Conservation (phyloP, 106 monocot species). For the Dioscorea zingiberensis region DNA sequence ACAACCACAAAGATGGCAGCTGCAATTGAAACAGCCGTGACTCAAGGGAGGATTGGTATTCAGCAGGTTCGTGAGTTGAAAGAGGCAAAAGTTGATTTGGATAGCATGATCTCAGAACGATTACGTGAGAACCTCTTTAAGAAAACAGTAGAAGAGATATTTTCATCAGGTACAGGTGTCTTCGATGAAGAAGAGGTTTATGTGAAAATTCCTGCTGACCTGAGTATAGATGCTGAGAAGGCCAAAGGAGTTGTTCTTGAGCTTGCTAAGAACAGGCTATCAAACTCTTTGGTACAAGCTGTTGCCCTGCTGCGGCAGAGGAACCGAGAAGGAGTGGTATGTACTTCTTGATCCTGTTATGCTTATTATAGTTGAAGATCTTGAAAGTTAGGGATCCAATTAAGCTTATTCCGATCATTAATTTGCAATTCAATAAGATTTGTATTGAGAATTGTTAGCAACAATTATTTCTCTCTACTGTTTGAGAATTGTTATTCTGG, state of each 20-base stretch:
- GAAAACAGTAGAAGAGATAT: constrained; percentile 87
- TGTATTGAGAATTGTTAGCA: too few relatives aligned
- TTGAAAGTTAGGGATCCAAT: not conserved
- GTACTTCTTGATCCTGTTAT: not conserved
- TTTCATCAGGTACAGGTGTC: constrained; percentile 79
- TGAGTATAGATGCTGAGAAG: constrained; percentile 61
- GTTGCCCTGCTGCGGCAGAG: constrained; percentile 72
- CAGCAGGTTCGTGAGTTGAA: constrained; percentile 84
- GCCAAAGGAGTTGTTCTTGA: constrained; percentile 76
- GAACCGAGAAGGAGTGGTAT: constrained; percentile 85
- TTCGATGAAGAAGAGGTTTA: constrained; percentile 88
- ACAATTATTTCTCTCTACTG: too few relatives aligned
- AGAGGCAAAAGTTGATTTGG: constrained; percentile 70
- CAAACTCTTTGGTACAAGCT: constrained; percentile 86
- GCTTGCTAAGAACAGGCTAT: constrained; percentile 65
- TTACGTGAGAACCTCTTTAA: constrained; percentile 81
- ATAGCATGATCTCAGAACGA: constrained; percentile 75
- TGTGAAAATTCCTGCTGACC: constrained; percentile 76
- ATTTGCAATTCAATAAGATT: too few relatives aligned
- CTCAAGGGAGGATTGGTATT: constrained; percentile 81
- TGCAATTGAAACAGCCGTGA: constrained; percentile 85
- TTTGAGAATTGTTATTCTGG: too few relatives aligned
- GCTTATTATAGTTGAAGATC: not conserved
- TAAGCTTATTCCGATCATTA: not conserved
- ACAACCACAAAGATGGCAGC: constrained; percentile 91